Evolutionary conservation across 208 protist species (phyloP).

Genomic region (Kentomonas sorsogonicus): DNA sequence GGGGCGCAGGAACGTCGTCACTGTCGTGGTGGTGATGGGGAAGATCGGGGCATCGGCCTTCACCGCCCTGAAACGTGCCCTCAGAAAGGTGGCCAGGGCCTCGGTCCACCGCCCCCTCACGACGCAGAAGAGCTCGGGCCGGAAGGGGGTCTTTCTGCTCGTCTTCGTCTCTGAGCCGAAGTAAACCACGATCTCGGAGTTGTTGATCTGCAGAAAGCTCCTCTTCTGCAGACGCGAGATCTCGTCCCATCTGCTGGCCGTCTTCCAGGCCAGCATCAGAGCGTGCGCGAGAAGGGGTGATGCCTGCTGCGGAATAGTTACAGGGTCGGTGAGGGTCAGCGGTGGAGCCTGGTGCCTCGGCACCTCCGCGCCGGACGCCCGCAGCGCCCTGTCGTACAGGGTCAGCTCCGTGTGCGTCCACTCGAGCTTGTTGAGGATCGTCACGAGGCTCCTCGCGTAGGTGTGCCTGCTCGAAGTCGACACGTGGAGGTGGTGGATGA

Average conservation of each 20-base stretch:
- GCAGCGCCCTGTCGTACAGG: conserved; percentile 6
- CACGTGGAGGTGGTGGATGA: conserved; percentile 4
- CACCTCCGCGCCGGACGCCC: background rate
- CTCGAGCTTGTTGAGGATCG: conserved; percentile 10
- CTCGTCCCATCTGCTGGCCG: conserved; percentile 15
- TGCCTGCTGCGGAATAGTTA: background rate
- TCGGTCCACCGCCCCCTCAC: conserved; percentile 2
- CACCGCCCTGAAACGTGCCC: background rate
- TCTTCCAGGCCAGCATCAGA: conserved; percentile 15
- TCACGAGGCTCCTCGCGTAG: conserved; percentile 11
- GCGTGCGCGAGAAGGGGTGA: background rate
- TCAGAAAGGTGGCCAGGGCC: background rate
- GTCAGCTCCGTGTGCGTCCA: conserved; percentile 3
- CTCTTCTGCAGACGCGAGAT: background rate
- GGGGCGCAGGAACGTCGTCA: conserved; percentile 4
- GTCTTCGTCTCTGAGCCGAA: conserved; percentile 14
- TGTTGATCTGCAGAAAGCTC: background rate
- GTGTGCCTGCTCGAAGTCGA: conserved; percentile 6
- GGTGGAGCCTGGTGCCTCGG: conserved; percentile 2
- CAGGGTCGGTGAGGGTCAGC: conserved; percentile 3
- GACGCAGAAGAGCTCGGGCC: conserved; percentile 11
- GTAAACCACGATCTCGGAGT: conserved; percentile 8
- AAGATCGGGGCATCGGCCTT: conserved; percentile 5
- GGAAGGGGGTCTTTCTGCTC: conserved; percentile 7
- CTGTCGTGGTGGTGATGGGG: conserved; percentile 9